Evolutionary conservation across 768 basidiomycete genomes (phyloP).

Genomic region (Xanthoconium stramineum): DNA sequence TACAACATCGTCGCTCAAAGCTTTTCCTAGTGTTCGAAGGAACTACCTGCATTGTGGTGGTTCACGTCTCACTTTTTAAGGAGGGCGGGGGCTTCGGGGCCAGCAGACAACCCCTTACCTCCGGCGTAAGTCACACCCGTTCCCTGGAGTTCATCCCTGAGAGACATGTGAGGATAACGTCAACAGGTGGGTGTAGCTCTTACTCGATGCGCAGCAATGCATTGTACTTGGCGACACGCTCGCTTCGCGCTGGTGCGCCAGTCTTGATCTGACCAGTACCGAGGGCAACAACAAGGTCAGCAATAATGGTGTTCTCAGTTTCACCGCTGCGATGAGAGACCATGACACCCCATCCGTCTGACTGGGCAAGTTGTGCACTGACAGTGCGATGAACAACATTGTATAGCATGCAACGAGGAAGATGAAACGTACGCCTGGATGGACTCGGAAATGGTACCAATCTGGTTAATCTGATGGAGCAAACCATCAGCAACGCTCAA

Average conservation of each 20-base stretch:
- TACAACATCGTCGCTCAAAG: slow-evolving; percentile 21
- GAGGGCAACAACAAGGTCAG: slow-evolving; percentile 92
- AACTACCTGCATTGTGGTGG: not conserved
- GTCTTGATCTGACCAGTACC: slow-evolving; percentile 97
- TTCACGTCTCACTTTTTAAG: slow-evolving; percentile 52
- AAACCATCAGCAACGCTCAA: not conserved
- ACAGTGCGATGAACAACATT: slow-evolving; percentile 1
- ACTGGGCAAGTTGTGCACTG: slow-evolving; percentile 93
- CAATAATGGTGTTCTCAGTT: slow-evolving; percentile 96
- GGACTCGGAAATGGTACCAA: slow-evolving; percentile 97
- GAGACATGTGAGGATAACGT: not conserved
- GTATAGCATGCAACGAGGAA: not conserved
- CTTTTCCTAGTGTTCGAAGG: not conserved
- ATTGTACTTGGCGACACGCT: slow-evolving; percentile 97
- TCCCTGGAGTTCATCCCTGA: slow-evolving; percentile 71
- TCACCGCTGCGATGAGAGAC: slow-evolving; percentile 98
- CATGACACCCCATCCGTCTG: slow-evolving; percentile 99
- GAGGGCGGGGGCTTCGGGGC: slow-evolving; percentile 67
- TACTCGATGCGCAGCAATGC: slow-evolving; percentile 86
- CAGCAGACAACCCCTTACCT: slow-evolving; percentile 75
- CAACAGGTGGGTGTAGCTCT: slow-evolving; percentile 26
- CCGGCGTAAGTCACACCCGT: slow-evolving; percentile 71
- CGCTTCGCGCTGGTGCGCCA: slow-evolving; percentile 92
- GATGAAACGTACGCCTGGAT: slow-evolving; percentile 83
- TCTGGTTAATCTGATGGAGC: slow-evolving; percentile 80